Evolutionary conservation across 2,329 filamentous ascomycete genomes (phyloP).

Genomic region (Graphiopsis chlorocephala): DNA sequence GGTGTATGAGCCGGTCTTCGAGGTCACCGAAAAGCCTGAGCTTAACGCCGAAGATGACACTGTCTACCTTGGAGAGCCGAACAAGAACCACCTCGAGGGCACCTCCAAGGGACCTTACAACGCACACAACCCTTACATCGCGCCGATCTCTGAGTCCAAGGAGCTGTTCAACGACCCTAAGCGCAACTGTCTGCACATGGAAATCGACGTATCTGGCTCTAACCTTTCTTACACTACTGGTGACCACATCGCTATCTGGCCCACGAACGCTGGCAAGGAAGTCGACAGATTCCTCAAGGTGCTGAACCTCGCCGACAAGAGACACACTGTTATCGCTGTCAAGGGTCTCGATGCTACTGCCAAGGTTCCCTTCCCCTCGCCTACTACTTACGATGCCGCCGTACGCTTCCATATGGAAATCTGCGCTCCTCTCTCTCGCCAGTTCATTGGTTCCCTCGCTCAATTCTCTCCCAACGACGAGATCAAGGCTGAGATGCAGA

Average conservation of each 20-base stretch:
- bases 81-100: conserved; percentile 79
- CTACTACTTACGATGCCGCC: conserved; percentile 92
- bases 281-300: conserved; percentile 85
- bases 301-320: conserved; percentile 72
- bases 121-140: conserved; percentile 82
- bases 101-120: conserved; percentile 85
- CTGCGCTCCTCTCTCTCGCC: conserved; percentile 89
- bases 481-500: conserved; percentile 82
- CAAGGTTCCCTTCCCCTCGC: conserved; percentile 95
- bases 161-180: conserved; percentile 88
- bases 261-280: conserved; percentile 87
- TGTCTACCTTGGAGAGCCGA: conserved; percentile 90
- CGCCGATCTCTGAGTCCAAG: conserved; percentile 83
- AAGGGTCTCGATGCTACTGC: conserved; percentile 92
- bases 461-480: conserved; percentile 84
- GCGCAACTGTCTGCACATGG: conserved; percentile 94
- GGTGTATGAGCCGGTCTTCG: conserved; percentile 90
- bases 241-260: conserved; percentile 97
- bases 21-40: conserved; percentile 65
- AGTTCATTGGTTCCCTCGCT: conserved; percentile 83
- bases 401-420: conserved; percentile 96
- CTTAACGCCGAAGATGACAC: conserved; percentile 71
- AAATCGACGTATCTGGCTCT: conserved; percentile 85
- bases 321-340: conserved; percentile 77
- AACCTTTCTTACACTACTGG: conserved; percentile 93